phyloP scores from a whole-genome alignment of 176 grass and related monocot species.

The Calamus simplicifolius region DNA sequence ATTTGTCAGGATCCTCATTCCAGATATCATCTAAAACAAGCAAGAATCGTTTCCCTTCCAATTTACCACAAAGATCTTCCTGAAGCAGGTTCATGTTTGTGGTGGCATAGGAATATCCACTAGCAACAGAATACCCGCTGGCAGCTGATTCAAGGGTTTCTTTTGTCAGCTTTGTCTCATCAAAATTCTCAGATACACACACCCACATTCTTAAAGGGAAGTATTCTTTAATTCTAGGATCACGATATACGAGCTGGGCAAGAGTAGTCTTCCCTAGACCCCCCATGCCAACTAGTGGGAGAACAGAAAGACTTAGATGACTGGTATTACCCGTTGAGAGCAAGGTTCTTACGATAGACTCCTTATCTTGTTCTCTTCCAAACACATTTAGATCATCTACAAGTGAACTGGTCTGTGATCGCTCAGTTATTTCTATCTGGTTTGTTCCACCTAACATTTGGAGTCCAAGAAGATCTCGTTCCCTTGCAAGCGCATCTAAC shows the following conservation, averaged over 20 bases:
- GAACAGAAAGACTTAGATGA: conserved; percentile 15
- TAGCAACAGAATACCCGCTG: background rate
- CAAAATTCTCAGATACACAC: too few species aligned
- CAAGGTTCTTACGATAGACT: too few species aligned
- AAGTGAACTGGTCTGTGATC: conserved; percentile 50
- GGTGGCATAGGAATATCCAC: conserved; percentile 6
- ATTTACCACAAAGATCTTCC: conserved; percentile 32
- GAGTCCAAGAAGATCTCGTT: conserved; percentile 39
- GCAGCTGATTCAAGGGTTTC: too few species aligned
- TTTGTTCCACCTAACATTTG: conserved; percentile 19
- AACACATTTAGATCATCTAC: conserved; percentile 46
- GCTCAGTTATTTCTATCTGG: conserved; percentile 29
- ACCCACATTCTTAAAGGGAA: too few species aligned
- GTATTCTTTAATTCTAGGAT: too few species aligned
- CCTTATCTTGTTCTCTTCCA: conserved; percentile 20
- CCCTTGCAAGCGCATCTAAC: conserved; percentile 5
- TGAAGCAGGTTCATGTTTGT: conserved; percentile 72
- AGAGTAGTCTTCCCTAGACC: conserved; percentile 3
- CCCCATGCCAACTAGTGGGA: conserved; percentile 79
- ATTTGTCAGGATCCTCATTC: conserved; percentile 59
- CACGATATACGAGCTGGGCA: too few species aligned
- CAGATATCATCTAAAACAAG: conserved; percentile 79
- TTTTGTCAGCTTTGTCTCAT: too few species aligned
- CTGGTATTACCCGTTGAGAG: background rate
- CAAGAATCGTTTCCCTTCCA: conserved; percentile 52